Evolutionary conservation across 1,139 yeast species (phyloP).

Genomic region (Meyerozyma sp.): DNA sequence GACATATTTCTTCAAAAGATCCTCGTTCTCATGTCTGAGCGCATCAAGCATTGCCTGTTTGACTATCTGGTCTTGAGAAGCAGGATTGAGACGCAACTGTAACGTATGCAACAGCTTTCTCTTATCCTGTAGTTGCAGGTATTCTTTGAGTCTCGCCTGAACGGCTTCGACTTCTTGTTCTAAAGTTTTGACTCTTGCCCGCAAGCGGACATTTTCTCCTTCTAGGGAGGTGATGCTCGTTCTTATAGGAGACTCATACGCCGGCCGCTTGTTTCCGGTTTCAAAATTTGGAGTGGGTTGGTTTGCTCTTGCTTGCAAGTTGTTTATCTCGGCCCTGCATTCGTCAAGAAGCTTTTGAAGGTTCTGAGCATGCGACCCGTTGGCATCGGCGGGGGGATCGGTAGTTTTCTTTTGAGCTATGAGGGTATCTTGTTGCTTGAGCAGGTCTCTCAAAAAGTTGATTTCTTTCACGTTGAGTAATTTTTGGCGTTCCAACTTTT

Average conservation of each 20-base stretch:
- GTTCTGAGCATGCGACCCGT: conserved; percentile 34
- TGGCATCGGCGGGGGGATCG: conserved; percentile 15
- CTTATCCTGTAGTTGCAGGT: conserved; percentile 22
- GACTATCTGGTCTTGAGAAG: conserved; percentile 58
- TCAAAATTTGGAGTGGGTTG: conserved; percentile 13
- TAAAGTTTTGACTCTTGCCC: conserved; percentile 32
- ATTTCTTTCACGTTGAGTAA: conserved; percentile 57
- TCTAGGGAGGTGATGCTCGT: conserved; percentile 20
- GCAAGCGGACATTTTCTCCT: conserved; percentile 36
- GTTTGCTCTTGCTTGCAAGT: conserved; percentile 26
- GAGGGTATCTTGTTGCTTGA: conserved; percentile 26
- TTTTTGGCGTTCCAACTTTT: conserved; percentile 50
- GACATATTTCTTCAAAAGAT: conserved; percentile 29
- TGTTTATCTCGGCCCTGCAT: conserved; percentile 49
- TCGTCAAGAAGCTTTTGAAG: conserved; percentile 52
- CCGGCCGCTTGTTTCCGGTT: conserved; percentile 22
- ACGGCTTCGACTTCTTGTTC: conserved; percentile 27
- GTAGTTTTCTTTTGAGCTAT: conserved; percentile 16
- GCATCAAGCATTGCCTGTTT: conserved; percentile 49
- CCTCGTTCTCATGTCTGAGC: conserved; percentile 58
- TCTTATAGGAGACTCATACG: conserved; percentile 17
- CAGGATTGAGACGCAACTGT: conserved; percentile 65
- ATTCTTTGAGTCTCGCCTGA: conserved; percentile 26
- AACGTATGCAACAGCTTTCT: conserved; percentile 45
- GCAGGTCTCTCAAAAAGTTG: conserved; percentile 46